Evolutionary conservation across 345 rosid genomes (phyloP), one percentile per base, ranked within the genome.

Genomic region (Toxicodendron radicans): DNA sequence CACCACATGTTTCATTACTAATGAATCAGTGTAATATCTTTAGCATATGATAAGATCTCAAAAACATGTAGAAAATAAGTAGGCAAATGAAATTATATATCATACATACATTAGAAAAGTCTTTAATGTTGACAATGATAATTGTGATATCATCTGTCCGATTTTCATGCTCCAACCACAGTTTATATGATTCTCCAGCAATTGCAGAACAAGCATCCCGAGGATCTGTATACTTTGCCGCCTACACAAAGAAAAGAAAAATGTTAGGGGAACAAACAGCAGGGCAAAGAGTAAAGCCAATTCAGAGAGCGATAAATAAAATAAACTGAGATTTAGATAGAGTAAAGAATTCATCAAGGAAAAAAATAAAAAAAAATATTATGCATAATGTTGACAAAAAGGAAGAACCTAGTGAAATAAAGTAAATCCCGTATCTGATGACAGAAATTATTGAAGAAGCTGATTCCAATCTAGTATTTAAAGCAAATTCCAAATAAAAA

Each of bases 101-200:
- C 43, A 21, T n/a, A 65, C 90, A 77, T 81, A 87, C 97, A 79
- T 81, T 79, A 80, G 81, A 78, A 60, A 87, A 80, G 81, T 83
- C 89, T 79, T 91, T 93, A 46, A 95, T 84, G 75, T 91, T 93
- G 67, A 87, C 99, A 82, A 93, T 84, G 76, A 93, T 89, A 77
- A 95, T 85, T 33, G 99, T 93, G 67, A 95, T 95, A 86, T 95
- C 99, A 88, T 95, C 99, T 24, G 98, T 95, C 68, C 98, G 93
- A 77, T 79, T 90, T 81, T 89, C 99, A 71, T 88, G 79, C 72
- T 89, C 89, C 88, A 95, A 81, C 99, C 99, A 95, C 48, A 80
- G 75, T 84, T 88, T 93, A 83, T 93, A 93, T 9, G 99, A 92
- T 74, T 96, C 95, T 76, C 97, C 98, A 38, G 97, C 88, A 72